These are phyloP conservation scores for Neostapfia colusana DNA, from an alignment of 176 grass and related monocot genomes.

Conservation along the genomic window DNA sequence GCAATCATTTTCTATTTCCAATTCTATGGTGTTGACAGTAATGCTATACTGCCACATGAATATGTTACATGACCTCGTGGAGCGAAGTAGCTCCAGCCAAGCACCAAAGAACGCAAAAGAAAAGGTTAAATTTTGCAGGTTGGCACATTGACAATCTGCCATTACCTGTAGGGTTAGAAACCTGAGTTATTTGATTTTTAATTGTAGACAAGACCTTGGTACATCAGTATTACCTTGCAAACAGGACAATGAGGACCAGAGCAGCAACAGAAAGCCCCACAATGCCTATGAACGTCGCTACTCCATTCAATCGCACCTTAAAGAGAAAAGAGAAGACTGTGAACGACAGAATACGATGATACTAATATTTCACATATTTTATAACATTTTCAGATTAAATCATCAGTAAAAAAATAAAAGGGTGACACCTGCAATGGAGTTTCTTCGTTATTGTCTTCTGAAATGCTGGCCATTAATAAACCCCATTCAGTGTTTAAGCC, in stretches of 20 bases:
- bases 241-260: constrained; percentile 67
- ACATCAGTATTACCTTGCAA: constrained; percentile 63
- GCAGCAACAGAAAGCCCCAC: constrained; percentile 74
- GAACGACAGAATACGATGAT: constrained; percentile 14
- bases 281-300: constrained; percentile 92
- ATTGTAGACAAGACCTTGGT: background rate
- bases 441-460: constrained; percentile 96
- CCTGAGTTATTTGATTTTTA: background rate
- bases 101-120: background rate
- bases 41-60: too few species aligned
- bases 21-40: too few species aligned
- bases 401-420: constrained; percentile 33
- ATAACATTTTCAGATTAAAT: constrained; percentile 25
- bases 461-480: constrained; percentile 94
- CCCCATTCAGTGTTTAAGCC: constrained; percentile 98
- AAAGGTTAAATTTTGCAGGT: background rate
- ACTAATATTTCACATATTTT: constrained; percentile 19
- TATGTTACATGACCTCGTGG: too few species aligned
- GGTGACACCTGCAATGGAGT: constrained; percentile 82
- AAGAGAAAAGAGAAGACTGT: constrained; percentile 39
- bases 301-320: constrained; percentile 94
- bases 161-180: constrained; percentile 8
- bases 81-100: too few species aligned
- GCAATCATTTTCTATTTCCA: too few species aligned
- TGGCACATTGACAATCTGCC: background rate